A percentile compares a stretch with the other conserved stretches of the same genome.
Evolutionary conservation across 2,329 filamentous ascomycete species (phyloP).

Genomic region (Escovopsis sp.): DNA sequence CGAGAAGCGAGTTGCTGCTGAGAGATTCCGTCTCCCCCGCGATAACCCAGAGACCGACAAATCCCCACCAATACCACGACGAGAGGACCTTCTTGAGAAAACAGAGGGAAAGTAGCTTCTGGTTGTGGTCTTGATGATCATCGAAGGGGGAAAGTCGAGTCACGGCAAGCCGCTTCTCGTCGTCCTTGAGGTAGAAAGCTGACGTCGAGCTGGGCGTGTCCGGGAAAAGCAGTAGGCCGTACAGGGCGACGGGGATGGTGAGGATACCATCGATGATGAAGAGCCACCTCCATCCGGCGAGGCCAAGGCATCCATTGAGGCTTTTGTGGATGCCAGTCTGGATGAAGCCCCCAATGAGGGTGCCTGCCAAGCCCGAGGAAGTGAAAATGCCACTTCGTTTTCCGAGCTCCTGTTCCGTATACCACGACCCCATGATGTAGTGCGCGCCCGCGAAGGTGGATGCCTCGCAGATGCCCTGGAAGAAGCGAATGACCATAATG

Average conservation of each 20-base stretch:
- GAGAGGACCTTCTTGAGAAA: constrained; percentile 41
- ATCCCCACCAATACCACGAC: constrained; percentile 52
- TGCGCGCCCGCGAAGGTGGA: constrained; percentile 26
- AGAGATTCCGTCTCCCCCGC: constrained; percentile 60
- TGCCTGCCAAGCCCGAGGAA: constrained; percentile 42
- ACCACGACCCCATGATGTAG: constrained; percentile 37
- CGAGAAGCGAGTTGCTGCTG: constrained; percentile 43
- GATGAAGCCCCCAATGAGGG: constrained; percentile 36
- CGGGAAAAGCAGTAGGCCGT: constrained; percentile 21
- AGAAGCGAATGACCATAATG: constrained; percentile 24
- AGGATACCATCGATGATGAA: constrained; percentile 54
- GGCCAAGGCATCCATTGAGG: constrained; percentile 29
- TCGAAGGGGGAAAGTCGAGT: constrained; percentile 12
- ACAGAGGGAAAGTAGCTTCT: constrained; percentile 27
- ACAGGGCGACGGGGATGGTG: constrained; percentile 19
- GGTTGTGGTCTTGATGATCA: constrained; percentile 22
- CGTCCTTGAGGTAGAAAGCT: constrained; percentile 27
- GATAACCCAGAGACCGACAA: constrained; percentile 52
- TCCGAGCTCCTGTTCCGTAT: constrained; percentile 42
- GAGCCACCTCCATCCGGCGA: constrained; percentile 53
- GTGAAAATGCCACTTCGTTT: constrained; percentile 51
- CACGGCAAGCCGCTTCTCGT: constrained; percentile 28
- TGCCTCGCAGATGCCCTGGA: constrained; percentile 23
- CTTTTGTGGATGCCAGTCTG: constrained; percentile 43
- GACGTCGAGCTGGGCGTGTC: constrained; percentile 30